Evolutionary conservation across 768 basidiomycete genomes (phyloP), one percentile per base, ranked within the genome.

Genomic region (Polyporus arcularius): DNA sequence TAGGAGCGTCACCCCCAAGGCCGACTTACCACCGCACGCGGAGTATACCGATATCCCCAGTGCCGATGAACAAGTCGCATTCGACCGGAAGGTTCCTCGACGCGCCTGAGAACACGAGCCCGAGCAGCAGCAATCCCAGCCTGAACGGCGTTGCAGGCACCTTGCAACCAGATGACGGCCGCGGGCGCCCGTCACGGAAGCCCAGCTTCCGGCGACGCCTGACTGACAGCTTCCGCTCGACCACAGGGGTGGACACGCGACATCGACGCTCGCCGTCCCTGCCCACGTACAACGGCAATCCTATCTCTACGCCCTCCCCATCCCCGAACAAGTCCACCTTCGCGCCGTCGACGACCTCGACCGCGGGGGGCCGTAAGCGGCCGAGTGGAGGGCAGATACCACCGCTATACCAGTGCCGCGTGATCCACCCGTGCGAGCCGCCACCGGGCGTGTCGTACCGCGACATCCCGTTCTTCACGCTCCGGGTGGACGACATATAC

Each of bases 391-490:
- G 53, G 10, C 48, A 26, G 38, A 60, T 65, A 3, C 68, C 63
- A 7, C 79, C 82, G 39, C 80, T 87, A 55, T 92, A 92, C 70
- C 69, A 81, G 4, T 92, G 89, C 63, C 79, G 79, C 28, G 89
- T 86, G 10, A 79, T 91, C 28, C 88, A 90, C 63, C 79, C 84
- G 10, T 91, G 88, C 72, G 74, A 79, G 14, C 89, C 89, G 4
- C 89, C 88, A 0, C 67, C 73, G 0, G 79, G 82, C 9, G 85
- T 87, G 10, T 78, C 84, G 21, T 93, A 92, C 67, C 87, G 85
- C 64, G 83, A 81, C 48, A 84, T 87, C 68, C 90, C 90, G 14
- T 93, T 94, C 79, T 91, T 92, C 71, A 82, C 78, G 12, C 78
- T 94, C n/a, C 71, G 73, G 35, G 79, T 83, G 35, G 86, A 83